A percentile compares a stretch with the other conserved stretches of the same genome.
These are phyloP conservation scores for Daldinia loculata DNA, from an alignment of 495 filamentous ascomycete genomes.

Conservation along the genomic window DNA sequence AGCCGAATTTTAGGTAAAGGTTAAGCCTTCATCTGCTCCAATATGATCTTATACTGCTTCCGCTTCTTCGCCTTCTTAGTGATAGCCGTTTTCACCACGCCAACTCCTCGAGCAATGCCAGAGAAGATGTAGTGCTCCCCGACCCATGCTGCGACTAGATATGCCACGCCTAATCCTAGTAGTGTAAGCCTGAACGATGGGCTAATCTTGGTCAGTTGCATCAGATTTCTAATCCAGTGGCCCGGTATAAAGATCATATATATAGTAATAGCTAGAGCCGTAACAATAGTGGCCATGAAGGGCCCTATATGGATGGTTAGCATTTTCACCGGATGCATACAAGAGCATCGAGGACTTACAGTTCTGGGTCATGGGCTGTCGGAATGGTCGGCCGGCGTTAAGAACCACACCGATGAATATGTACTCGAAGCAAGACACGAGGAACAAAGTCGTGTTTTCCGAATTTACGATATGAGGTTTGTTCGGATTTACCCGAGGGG, in stretches of 20 bases:
- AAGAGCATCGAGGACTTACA: constrained; percentile 58
- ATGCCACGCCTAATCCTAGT: constrained; percentile 69
- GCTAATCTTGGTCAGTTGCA: constrained; percentile 85
- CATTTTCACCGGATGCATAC: not conserved
- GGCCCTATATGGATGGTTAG: constrained; percentile 63
- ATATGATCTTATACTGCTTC: constrained; percentile 86
- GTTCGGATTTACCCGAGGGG: constrained; percentile 75
- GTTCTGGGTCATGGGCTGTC: constrained; percentile 81
- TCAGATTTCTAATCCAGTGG: constrained; percentile 70
- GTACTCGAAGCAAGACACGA: constrained; percentile 93
- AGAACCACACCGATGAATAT: constrained; percentile 87
- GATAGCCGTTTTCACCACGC: constrained; percentile 62
- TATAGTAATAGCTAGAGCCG: constrained; percentile 68
- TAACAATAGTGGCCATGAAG: constrained; percentile 79
- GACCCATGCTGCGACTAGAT: constrained; percentile 71
- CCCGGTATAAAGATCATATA: constrained; percentile 84
- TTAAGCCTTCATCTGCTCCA: constrained; percentile 70
- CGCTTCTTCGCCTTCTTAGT: constrained; percentile 73
- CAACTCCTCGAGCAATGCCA: constrained; percentile 71
- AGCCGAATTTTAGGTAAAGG: not conserved
- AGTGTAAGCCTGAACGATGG: constrained; percentile 75
- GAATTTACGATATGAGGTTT: constrained; percentile 88
- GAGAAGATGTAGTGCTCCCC: constrained; percentile 77
- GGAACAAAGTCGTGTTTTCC: constrained; percentile 88
- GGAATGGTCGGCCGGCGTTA: constrained; percentile 87